Base-by-base conservation (phyloP, 2,329 filamentous ascomycete species). In the Aspergillus ochraceus region DNA sequence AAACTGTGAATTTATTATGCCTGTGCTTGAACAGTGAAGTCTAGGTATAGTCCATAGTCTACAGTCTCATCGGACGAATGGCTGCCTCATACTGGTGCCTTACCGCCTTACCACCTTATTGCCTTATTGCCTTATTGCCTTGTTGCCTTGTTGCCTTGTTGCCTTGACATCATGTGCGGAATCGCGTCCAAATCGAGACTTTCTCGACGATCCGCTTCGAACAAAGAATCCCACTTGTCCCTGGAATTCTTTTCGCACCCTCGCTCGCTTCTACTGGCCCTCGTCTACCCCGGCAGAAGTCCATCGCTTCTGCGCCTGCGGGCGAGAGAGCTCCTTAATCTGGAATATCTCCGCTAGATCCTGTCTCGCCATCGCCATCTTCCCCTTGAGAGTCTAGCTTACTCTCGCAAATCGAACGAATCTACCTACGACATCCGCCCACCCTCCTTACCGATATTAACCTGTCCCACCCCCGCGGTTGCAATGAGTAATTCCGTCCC, bases 401-500 rank as follows among this genome's bases (percentile, higher is more conserved):
- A 42, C 36, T 42, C 17, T 42, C 36, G 36, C 36, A 42, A 42
- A 42, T 42, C 17, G 17, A 42, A 42, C 36, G 36, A 42, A 4
- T 14, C 8, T 8, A 42, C 36, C 36, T 42, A 42, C 36, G 36
- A 42, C 36, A 14, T 12, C 36, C 17, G 36, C 17, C 14, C 39
- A 19, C 47, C 26, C 26, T 14, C 24, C 52, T 53, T 52, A 29
- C 30, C 45, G 45, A 45, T 14, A 36, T 63, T 49, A 30, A 49
- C 10, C 30, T 29, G n/a, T 36, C 24, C 30, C 26, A 22, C 32
- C 32, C 17, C 19, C 8, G 22, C 17, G 17, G 6, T 42, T 59
- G 67, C 60, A 50, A 79, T 78, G 76, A 68, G 70, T 58, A 71
- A 74, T 56, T 71, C 75, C 17, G 76, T 79, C 42, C 77, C 77